Percentiles rank a stretch among this genome's conserved stretches.
Evolutionary conservation across 1,284 basidiomycete genomes (phyloP).

Genomic region (Cutaneotrichosporon sp.): DNA sequence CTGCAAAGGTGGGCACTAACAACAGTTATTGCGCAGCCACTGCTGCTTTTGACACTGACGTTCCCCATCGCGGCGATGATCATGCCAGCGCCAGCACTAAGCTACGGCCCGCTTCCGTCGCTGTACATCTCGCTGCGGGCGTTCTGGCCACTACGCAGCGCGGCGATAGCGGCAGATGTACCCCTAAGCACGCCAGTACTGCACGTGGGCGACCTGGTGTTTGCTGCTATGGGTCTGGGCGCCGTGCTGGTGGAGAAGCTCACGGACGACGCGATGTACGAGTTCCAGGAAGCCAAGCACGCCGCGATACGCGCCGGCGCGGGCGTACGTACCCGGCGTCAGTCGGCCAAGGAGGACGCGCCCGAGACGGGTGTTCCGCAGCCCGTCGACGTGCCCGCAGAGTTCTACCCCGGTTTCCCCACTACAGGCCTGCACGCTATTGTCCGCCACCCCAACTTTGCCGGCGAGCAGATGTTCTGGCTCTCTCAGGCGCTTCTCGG

Average conservation of each 20-base stretch:
- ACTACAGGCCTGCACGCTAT: constrained; percentile 80
- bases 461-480: constrained; percentile 86
- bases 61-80: constrained; percentile 46
- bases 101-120: constrained; percentile 1
- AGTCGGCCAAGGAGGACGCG: no score
- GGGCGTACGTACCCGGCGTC: constrained; percentile 14
- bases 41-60: constrained; percentile 67
- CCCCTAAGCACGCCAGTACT: constrained; percentile 31
- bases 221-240: constrained; percentile 56
- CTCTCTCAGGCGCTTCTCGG: constrained; percentile 51
- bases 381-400: constrained; percentile 39
- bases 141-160: constrained; percentile 25
- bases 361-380: constrained; percentile 2
- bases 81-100: constrained; percentile 17
- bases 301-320: constrained; percentile 26
- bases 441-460: constrained; percentile 84
- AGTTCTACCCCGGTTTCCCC: constrained; percentile 68
- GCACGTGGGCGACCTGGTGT: constrained; percentile 60
- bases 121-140: background rate
- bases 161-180: constrained; percentile 32
- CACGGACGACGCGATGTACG: constrained; percentile 86
- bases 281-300: constrained; percentile 72
- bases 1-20: background rate
- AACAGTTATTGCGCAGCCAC: constrained; percentile 31
- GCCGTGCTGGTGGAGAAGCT: constrained; percentile 66